Percentiles rank a stretch among this genome's conserved stretches.
phyloP scores from a whole-genome alignment of 2,329 filamentous ascomycete genomes.

The Xylaria digitata region DNA sequence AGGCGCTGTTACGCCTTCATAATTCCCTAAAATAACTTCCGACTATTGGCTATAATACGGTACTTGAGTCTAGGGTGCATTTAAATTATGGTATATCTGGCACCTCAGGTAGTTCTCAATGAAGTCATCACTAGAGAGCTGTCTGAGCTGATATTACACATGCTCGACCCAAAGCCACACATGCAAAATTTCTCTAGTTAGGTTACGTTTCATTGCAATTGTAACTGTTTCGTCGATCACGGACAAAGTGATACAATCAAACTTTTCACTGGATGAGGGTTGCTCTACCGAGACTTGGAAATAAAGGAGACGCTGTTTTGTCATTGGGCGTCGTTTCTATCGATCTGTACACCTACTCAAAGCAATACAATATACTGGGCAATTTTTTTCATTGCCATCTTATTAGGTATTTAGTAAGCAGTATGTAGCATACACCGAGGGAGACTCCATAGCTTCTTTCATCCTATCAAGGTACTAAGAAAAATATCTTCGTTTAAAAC shows the following conservation, averaged over 20 bases:
- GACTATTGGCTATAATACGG: background rate
- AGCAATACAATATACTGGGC: background rate
- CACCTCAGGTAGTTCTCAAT: background rate
- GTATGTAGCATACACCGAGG: background rate
- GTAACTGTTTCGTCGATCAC: background rate
- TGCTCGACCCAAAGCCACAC: constrained; percentile 19
- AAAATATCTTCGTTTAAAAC: no score
- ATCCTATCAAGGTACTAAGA: no score
- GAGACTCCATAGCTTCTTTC: background rate
- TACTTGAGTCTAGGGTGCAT: background rate
- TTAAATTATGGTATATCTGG: background rate
- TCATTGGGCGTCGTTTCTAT: background rate
- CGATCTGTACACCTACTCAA: background rate
- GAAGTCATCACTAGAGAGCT: background rate
- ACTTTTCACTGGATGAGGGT: no score
- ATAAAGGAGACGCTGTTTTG: constrained; percentile 6
- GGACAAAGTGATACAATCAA: background rate
- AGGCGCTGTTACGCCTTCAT: background rate
- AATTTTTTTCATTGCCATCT: background rate
- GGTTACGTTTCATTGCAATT: background rate
- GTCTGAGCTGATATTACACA: constrained; percentile 18
- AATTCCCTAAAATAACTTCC: background rate
- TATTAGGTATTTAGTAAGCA: background rate
- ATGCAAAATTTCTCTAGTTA: constrained; percentile 4
- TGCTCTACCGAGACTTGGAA: background rate